Base-by-base conservation (phyloP, 2,329 filamentous ascomycete species). In the Penicillium nordicum region DNA sequence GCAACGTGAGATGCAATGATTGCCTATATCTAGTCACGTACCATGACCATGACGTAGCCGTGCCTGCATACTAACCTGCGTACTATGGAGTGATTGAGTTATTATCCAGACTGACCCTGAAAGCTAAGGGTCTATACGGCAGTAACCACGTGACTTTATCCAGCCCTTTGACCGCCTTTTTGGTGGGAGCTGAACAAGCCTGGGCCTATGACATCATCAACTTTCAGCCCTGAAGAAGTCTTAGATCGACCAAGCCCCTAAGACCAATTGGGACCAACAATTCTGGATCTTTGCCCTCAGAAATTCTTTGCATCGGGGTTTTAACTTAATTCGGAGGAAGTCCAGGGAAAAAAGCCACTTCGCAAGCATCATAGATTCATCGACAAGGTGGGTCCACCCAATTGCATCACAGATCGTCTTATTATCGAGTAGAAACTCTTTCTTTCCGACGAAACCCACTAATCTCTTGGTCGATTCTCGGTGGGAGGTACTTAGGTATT, bases 351-450 rank as follows among this genome's bases (percentile, higher is more conserved):
- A 5, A 46, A 54, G 55, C 57, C 49, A 12, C 14, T 29, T 36
- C 23, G 18, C 37, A 44, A 29, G 9, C n/a, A 25, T 16, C 25
- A 29, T 48, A 5, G 16, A 18, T 14, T 16, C 25, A 29, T 48
- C 8, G 16, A 18, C 18, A 25, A 40, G 36, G 23, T 11, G 14
- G 41, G 37, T 45, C 52, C 52, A 50, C 25, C 21, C n/a, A 10
- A 43, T 60, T 57, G 53, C 48, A 56, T 51, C 53, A 53, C 55
- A 44, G 16, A 41, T 38, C 18, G 16, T 23, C 42, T 38, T 25
- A 23, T 30, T 25, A 3, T 18, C 32, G 25, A 25, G n/a, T 37
- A 9, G 16, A 36, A 36, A 32, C 30, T 12, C n/a, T 21, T 12
- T 38, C 2, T 21, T 21, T 6, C 9, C 1, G 18, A 21, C 37